Evolutionary conservation across 257 asterid genomes (phyloP), one percentile per base, ranked within the genome.

Genomic region (Solanum gandarillasii): DNA sequence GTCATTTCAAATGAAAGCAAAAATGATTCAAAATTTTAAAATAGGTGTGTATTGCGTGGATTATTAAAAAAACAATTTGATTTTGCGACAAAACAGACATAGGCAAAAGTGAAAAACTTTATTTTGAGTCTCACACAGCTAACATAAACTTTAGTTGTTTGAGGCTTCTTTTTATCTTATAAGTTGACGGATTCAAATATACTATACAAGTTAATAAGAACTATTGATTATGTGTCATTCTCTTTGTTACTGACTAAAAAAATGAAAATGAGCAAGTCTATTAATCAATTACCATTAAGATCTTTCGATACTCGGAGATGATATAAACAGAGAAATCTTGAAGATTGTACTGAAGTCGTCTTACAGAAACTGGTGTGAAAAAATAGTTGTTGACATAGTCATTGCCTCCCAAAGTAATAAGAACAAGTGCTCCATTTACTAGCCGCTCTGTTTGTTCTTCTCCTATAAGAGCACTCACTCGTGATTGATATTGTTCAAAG

Each of bases 321-420:
- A 95, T 94, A 23, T 87, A 74, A 6, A 41, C 74, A 41, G 93
- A 93, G 75, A 74, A 96, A 83, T 89, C 95, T 21, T 91, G 91
- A 86, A 96, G 88, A 62, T 82, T 88, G 29, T 62, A 93, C 25
- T 94, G 94, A 83, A 95, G 89, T 58, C 95, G 87, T 88, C 99
- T 85, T 5, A 78, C 25, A 23, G 92, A 87, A 1, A 94, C 27
- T 11, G 99, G 97, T 4, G 94, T 83, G 82, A 95, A 31, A 88
- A 93, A 96, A 86, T 96, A 96, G 84, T 96, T 96, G 89, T 96
- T 96, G 76, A 96, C 98, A 83, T 79, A 96, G 89, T 96, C 99
- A 65, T 96, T 96, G 23, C 98, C 98, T 4, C 98, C 98, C 32
- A 96, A 91, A 0, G 95, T 92, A 71, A 96, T 95, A 9, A 96